Evolutionary conservation across 2,329 filamentous ascomycete species (phyloP).

Genomic region (Helicocarpus griseus): DNA sequence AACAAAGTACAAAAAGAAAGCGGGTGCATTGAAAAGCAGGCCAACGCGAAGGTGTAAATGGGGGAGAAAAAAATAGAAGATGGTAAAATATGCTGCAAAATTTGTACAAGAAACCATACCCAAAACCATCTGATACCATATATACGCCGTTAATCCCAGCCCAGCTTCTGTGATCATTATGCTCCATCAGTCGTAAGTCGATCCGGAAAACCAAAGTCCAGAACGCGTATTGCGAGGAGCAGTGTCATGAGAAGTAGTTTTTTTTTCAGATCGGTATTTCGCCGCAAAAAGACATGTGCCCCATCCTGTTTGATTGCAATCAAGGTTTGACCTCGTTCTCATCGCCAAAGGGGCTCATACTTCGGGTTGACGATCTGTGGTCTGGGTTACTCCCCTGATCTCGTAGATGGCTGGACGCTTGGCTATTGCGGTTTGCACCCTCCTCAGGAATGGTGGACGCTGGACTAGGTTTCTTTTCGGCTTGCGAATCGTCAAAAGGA

Average conservation of each 20-base stretch:
- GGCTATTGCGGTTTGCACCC: conserved; percentile 14
- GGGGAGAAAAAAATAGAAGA: neutral
- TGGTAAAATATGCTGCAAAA: neutral
- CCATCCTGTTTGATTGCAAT: neutral
- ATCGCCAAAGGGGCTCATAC: conserved; percentile 36
- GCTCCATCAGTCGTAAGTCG: neutral
- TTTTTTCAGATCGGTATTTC: neutral
- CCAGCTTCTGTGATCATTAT: conserved; percentile 1
- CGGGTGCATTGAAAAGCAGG: neutral
- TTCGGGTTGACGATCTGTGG: conserved; percentile 12
- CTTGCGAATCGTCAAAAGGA: conserved; percentile 16
- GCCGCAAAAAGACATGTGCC: neutral
- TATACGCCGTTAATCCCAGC: conserved; percentile 1
- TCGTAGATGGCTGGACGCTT: conserved; percentile 23
- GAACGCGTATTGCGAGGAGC: conserved; percentile 1
- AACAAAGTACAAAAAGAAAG: neutral
- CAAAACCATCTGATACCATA: neutral
- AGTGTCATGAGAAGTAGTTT: neutral
- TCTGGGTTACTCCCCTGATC: conserved; percentile 12
- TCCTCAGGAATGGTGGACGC: conserved; percentile 10
- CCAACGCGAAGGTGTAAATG: too few relatives aligned
- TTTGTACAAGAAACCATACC: neutral
- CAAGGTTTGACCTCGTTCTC: conserved; percentile 29
- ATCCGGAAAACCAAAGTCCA: neutral
- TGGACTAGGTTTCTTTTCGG: conserved; percentile 10